These are phyloP conservation scores for Alternaria tenuissima DNA, from an alignment of 2,329 filamentous ascomycete genomes.

Conservation along the genomic window DNA sequence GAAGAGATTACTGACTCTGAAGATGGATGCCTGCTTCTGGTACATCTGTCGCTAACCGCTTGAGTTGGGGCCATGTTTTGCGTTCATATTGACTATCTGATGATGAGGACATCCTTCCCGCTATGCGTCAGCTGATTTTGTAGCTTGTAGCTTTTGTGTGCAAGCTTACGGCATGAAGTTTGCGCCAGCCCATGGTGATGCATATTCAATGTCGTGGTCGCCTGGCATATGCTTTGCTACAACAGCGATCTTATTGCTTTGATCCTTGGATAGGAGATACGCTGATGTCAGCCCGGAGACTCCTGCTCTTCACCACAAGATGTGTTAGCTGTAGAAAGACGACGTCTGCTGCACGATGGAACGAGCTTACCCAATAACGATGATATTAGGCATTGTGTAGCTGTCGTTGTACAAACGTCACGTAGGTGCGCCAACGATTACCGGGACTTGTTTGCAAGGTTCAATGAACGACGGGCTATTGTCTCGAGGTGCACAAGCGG, in stretches of 20 bases:
- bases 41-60: constrained; percentile 60
- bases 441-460: background rate
- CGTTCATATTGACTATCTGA: constrained; percentile 9
- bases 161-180: constrained; percentile 55
- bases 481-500: background rate
- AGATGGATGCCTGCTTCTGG: constrained; percentile 83
- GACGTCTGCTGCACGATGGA: background rate
- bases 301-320: constrained; percentile 61
- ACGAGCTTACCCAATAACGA: constrained; percentile 55
- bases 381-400: constrained; percentile 43
- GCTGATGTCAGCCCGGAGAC: constrained; percentile 73
- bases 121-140: background rate
- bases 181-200: constrained; percentile 88
- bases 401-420: background rate
- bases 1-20: constrained; percentile 59
- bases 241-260: constrained; percentile 50
- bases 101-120: constrained; percentile 8
- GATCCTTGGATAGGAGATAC: constrained; percentile 60
- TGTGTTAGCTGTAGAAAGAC: background rate
- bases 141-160: no score
- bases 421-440: background rate
- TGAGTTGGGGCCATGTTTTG: constrained; percentile 53
- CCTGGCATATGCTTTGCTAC: constrained; percentile 91
- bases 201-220: constrained; percentile 90
- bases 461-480: background rate